Evolutionary conservation across 257 asterid genomes (phyloP), one percentile per base, ranked within the genome.

Genomic region (Solanum dulcamara): DNA sequence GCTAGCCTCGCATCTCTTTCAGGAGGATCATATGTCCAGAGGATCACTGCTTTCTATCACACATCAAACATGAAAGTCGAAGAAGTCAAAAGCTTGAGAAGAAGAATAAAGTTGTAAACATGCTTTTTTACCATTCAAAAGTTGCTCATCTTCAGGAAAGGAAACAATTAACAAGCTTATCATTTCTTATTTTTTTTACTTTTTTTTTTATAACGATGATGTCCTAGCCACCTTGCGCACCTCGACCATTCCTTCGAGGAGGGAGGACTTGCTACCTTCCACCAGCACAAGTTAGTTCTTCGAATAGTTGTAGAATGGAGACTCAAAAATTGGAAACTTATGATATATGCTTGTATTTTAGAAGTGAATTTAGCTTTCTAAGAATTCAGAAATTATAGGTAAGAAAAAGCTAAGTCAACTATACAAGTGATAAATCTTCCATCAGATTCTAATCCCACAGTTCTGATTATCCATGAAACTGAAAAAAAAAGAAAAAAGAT

Each of bases 1-100:
- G 91, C 97, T 18, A 94, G 92, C 88, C 93, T 91, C 20, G 98
- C 98, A 51, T 95, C 97, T 86, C 97, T 90, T 84, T 93, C 98
- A 33, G 94, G 74, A 22, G 98, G 95, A 82, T 95, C 97, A 77
- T 89, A 90, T 28, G 92, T 70, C 98, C 97, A 93, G 84, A 92
- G 53, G 44, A 90, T 38, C 87, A 93, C 91, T 0, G 97, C 98
- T 87, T 88, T 94, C 98, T 95, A 77, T 86, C 74, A 77, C 35
- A 33, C 81, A 42, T 44, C 66, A 81, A 37, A 81, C 24, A 86
- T 81, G 51, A 35, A 30, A 37, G 62, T 12, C 74, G 50, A 4
- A 66, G 38, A 1, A 77, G 28, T 71, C 1, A 81, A 20, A 40
- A 84, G 17, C 71, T 60, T 55, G 50, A 80, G 37, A 53, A 53